A percentile compares a stretch with the other conserved stretches of the same genome.
These are phyloP conservation scores for Fusarium sp. DNA, from an alignment of 2,329 filamentous ascomycete species.

Conservation along the genomic window DNA sequence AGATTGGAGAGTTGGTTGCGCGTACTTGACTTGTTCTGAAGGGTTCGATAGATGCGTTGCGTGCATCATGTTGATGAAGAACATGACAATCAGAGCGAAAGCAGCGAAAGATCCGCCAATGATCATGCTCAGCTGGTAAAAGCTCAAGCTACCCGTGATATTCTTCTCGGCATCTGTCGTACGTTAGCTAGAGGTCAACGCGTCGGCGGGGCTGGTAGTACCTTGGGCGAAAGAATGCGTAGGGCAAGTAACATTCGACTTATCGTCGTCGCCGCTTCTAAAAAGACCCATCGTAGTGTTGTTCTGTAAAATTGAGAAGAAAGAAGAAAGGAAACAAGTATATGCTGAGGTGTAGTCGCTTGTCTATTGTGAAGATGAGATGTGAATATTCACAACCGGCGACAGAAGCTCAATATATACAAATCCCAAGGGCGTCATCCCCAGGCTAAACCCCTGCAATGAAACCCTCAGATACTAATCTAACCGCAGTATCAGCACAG, in stretches of 20 bases:
- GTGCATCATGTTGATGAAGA: slow-evolving; percentile 24
- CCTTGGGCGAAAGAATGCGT: slow-evolving; percentile 11
- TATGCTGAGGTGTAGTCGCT: background rate
- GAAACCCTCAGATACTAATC: background rate
- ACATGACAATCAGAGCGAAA: slow-evolving; percentile 22
- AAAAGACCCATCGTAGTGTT: background rate
- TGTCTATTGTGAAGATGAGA: background rate
- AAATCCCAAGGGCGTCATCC: background rate
- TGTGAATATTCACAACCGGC: background rate
- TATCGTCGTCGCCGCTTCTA: background rate
- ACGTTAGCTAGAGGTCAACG: background rate
- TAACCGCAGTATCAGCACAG: background rate
- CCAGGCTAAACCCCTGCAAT: background rate
- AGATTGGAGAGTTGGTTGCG: rapidly evolving
- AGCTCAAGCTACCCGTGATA: slow-evolving; percentile 7
- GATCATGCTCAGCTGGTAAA: slow-evolving; percentile 31
- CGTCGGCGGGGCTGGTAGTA: background rate
- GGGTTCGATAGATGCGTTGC: slow-evolving; percentile 34
- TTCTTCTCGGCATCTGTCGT: slow-evolving; percentile 17
- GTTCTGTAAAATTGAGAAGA: background rate
- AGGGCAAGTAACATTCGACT: background rate
- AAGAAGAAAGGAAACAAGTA: too few relatives aligned
- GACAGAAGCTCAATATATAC: background rate
- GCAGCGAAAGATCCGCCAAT: slow-evolving; percentile 31
- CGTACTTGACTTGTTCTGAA: slow-evolving; percentile 36